Evolutionary conservation across 192 early-diverging fungal genomes (phyloP).

Genomic region (Podila horticola): DNA sequence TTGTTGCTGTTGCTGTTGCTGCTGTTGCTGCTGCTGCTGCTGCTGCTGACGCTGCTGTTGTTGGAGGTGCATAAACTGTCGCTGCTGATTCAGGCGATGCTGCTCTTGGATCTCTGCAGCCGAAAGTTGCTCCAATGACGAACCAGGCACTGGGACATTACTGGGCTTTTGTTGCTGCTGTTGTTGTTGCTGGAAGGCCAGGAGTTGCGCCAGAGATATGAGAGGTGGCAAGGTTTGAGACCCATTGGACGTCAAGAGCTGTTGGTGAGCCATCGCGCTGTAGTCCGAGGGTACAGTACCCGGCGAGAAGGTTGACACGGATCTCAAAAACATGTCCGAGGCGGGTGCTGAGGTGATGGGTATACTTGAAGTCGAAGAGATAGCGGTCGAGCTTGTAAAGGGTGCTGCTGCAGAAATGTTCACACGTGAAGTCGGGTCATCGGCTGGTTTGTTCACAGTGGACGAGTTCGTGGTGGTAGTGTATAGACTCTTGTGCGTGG

Average conservation of each 20-base stretch:
- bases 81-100: slow-evolving; percentile 41
- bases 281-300: slow-evolving; percentile 33
- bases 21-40: not conserved
- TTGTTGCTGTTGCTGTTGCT: not conserved
- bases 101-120: slow-evolving; percentile 47
- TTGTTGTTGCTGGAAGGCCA: slow-evolving; percentile 21
- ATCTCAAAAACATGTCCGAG: slow-evolving; percentile 15
- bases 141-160: not conserved
- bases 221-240: slow-evolving; percentile 11
- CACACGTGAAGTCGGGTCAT: not conserved
- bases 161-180: slow-evolving; percentile 3
- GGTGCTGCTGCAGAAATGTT: not conserved
- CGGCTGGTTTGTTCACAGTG: no score
- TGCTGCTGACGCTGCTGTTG: not conserved
- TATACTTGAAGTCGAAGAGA: not conserved
- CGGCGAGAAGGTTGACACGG: slow-evolving; percentile 29
- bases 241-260: slow-evolving; percentile 13
- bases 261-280: slow-evolving; percentile 32
- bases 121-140: slow-evolving; percentile 1
- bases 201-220: slow-evolving; percentile 37
- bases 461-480: no score
- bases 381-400: not conserved
- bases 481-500: no score
- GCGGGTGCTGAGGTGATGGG: not conserved
- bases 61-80: slow-evolving; percentile 28